Percentiles rank a stretch among this genome's conserved stretches.
phyloP scores from a whole-genome alignment of 768 basidiomycete species.

The Leccinum truebloodii region DNA sequence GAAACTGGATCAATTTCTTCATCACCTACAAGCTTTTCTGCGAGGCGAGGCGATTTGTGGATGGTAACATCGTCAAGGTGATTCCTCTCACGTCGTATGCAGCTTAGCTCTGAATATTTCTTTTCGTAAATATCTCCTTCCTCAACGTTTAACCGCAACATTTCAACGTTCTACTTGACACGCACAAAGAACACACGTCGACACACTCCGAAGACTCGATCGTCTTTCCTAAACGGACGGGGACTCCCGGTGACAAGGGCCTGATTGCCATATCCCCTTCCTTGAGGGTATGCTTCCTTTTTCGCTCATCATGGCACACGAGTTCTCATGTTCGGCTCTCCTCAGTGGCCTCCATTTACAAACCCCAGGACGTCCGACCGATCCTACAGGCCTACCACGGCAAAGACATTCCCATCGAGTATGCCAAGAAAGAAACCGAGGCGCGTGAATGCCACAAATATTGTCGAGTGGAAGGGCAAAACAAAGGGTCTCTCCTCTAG shows the following conservation, averaged over 20 bases:
- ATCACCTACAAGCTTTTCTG: constrained; percentile 90
- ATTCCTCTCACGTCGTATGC: constrained; percentile 1
- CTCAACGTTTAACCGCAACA: constrained; percentile 74
- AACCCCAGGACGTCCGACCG: constrained; percentile 82
- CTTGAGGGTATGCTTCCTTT: constrained; percentile 67
- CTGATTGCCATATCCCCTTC: constrained; percentile 95
- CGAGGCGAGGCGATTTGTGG: constrained; percentile 81
- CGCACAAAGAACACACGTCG: constrained; percentile 71
- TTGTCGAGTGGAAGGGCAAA: constrained; percentile 77
- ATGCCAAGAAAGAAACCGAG: constrained; percentile 84
- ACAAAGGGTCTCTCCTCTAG: constrained; percentile 39
- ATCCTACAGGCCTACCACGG: constrained; percentile 83
- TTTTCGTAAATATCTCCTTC: constrained; percentile 74
- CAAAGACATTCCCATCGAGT: constrained; percentile 87
- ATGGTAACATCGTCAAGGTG: constrained; percentile 87
- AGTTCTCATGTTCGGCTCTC: not conserved
- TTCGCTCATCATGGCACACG: not conserved
- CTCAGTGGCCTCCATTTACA: constrained; percentile 89
- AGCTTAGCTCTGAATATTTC: not conserved
- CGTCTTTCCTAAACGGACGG: constrained; percentile 83
- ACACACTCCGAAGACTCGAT: constrained; percentile 90
- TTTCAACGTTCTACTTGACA: constrained; percentile 84
- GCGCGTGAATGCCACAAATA: constrained; percentile 70
- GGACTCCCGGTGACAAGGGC: constrained; percentile 70
- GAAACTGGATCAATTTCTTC: constrained; percentile 90